These are phyloP conservation scores for Blastobotrys terrestris DNA, from an alignment of 805 yeast genomes.

Conservation along the genomic window DNA sequence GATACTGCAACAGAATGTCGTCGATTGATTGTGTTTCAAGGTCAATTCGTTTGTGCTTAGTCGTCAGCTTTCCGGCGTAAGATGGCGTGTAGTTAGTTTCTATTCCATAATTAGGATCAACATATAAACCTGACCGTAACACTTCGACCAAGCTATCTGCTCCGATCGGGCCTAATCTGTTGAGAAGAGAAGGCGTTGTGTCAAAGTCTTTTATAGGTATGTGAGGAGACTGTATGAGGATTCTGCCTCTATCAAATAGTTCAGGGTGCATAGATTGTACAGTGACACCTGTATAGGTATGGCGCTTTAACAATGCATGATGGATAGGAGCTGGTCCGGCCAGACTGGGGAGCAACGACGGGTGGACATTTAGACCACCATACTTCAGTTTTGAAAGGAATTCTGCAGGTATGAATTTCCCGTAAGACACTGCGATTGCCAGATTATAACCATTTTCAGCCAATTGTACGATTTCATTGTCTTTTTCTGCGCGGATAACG, in stretches of 20 bases:
- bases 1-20: slow-evolving; percentile 18
- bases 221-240: slow-evolving; percentile 52
- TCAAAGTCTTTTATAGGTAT: slow-evolving; percentile 39
- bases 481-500: slow-evolving; percentile 19
- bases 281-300: slow-evolving; percentile 68
- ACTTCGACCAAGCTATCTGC: slow-evolving; percentile 49
- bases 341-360: slow-evolving; percentile 73
- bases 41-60: slow-evolving; percentile 37
- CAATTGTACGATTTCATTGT: slow-evolving; percentile 17
- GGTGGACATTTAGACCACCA: slow-evolving; percentile 89
- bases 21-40: slow-evolving; percentile 45
- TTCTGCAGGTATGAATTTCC: slow-evolving; percentile 63
- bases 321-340: slow-evolving; percentile 92
- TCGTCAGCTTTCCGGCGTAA: slow-evolving; percentile 51
- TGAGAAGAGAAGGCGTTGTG: slow-evolving; percentile 40
- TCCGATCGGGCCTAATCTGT: slow-evolving; percentile 53
- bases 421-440: slow-evolving; percentile 90
- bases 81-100: slow-evolving; percentile 27
- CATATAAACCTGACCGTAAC: slow-evolving; percentile 32
- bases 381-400: slow-evolving; percentile 44
- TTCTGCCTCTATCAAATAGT: slow-evolving; percentile 72
- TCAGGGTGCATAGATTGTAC: slow-evolving; percentile 87
- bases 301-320: slow-evolving; percentile 61
- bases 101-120: slow-evolving; percentile 3
- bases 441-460: slow-evolving; percentile 41